Evolutionary conservation across 495 filamentous ascomycete genomes (phyloP), one percentile per base, ranked within the genome.

Genomic region (Podospora fimiseda): DNA sequence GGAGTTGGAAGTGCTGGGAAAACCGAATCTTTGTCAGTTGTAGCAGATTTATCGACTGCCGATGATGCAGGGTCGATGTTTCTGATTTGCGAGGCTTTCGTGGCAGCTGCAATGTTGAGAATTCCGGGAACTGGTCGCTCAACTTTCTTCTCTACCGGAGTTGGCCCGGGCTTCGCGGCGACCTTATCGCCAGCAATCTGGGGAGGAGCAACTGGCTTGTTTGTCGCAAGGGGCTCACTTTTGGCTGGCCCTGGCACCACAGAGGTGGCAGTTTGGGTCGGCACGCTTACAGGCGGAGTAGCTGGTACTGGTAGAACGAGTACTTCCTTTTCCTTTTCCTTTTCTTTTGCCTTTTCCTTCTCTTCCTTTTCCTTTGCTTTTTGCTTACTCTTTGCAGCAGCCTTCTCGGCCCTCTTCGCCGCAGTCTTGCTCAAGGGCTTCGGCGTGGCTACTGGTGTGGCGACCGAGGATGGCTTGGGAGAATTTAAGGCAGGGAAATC

Each of bases 31-130:
- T 60, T 60, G n/a, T 71, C 69, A 9, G 60, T 33, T 20, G 59
- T 40, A 6, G 56, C 43, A 6, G 57, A 56, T 45, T 68, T 71
- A 21, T 74, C 69, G 45, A 57, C 51, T 24, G 61, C 50, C 15
- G 67, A 65, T 22, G 45, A 43, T 14, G 45, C 49, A 13, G n/a
- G n/a, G n/a, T 67, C 66, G 16, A 56, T 45, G 22, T 57, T 55
- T 41, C 65, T 62, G 11, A 51, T 51, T 43, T 68, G 60, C 38
- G 62, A 45, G 50, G 65, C 55, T 50, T 72, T 72, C 27, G 65
- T 78, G 13, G 79, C 76, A 41, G 80, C 80, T 19, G 80, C 69
- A 52, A 88, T 86, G 55, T 88, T 82, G 7, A 88, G 68, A 52
- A 77, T 80, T 2, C 81, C 77, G 45, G 82, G 82, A 18, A 72